Evolutionary conservation across 495 filamentous ascomycete species (phyloP), one percentile per base, ranked within the genome.

Genomic region (Penicillium atrosanguineum): DNA sequence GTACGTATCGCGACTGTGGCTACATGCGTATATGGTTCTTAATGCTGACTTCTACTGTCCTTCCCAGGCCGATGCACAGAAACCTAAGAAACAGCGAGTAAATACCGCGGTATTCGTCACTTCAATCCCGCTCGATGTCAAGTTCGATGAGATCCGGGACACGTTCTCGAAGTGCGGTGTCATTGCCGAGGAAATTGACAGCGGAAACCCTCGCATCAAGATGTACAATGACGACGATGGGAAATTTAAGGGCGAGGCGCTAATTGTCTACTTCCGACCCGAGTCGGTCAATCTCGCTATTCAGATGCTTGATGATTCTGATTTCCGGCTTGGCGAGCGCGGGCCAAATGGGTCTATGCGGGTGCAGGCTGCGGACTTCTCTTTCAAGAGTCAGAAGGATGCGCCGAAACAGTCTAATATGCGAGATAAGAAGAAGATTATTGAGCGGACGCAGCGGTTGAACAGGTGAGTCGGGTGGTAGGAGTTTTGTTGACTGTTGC

Each of bases 51-150:
- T 14, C 4, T n/a, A 6, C 39, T 21, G 37, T 21, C 20, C 59
- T 44, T 53, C 46, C 44, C 16, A 73, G 63, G 60, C 59, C 36
- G 66, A 66, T 14, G 61, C 62, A 34, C 80, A 85, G 62, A 86
- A 86, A 57, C 52, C 67, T 26, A 85, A 85, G 64, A 79, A 83
- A 61, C 80, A 80, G 31, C 81, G 86, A 48, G 82, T 90, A 51
- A 98, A 97, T 64, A 93, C 87, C 2, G 95, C 94, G 19, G 79
- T 99, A 45, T 99, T 89, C 68, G 84, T 97, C 37, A 95, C 90
- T 3, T 87, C 84, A 12, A 82, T 99, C 4, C 95, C 95, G 1
- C 70, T 76, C 16, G 89, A 97, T 62, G 85, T 79, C 18, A 85
- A 84, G 0, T 75, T 85, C 19, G 85, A 91, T 7, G 95, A 99